Percentiles rank a stretch among this genome's conserved stretches.
Conservation (phyloP, 306 rosid species). For the Senna siamea region DNA sequence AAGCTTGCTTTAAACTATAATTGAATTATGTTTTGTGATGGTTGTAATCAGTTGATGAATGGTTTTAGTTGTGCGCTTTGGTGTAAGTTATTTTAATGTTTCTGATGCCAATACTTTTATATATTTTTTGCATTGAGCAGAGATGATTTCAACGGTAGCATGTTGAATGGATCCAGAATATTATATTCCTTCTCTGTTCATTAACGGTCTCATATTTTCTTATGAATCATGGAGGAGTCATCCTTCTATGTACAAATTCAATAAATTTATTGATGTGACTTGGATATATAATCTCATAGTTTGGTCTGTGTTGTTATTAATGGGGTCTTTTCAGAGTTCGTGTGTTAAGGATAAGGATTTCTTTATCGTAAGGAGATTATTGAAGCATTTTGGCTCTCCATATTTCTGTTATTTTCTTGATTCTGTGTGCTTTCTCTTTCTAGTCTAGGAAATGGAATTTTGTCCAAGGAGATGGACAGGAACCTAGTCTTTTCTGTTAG, state of each 20-base stretch:
- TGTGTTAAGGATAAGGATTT: too few relatives aligned
- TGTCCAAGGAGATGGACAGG: neutral
- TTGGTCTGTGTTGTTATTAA: neutral
- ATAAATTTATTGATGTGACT: neutral
- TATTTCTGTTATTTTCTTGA: too few relatives aligned
- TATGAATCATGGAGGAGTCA: neutral
- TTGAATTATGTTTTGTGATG: conserved; percentile 4
- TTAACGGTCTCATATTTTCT: neutral
- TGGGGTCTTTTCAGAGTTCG: too few relatives aligned
- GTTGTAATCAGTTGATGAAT: conserved; percentile 10
- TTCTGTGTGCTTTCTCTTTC: neutral
- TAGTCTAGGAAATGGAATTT: neutral
- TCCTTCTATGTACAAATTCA: neutral
- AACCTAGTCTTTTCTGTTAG: too few relatives aligned
- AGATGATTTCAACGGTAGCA: neutral
- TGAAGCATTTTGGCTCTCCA: neutral
- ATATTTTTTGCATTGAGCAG: neutral
- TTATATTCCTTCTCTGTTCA: neutral
- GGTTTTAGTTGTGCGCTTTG: neutral
- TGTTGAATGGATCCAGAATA: neutral
- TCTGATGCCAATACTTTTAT: neutral
- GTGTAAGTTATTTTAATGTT: neutral
- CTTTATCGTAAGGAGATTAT: neutral
- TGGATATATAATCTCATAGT: neutral
- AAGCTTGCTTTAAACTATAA: conserved; percentile 7